Base-by-base conservation (phyloP, 805 yeast species). In the Debaryomyces tyrocola region DNA sequence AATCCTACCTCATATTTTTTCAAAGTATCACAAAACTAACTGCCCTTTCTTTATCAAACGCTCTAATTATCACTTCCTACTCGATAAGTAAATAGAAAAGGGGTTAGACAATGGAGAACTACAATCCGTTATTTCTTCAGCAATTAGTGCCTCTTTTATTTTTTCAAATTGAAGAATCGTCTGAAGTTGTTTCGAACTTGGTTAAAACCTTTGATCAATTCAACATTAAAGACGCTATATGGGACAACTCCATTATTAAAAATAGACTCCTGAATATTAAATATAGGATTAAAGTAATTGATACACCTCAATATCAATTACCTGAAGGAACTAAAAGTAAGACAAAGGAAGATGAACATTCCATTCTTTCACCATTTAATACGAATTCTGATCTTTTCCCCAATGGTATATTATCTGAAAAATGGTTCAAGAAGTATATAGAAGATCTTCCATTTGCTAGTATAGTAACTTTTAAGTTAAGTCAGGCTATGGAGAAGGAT, bases 161-260 rank as follows among this genome's bases (percentile, higher is more conserved):
- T 17, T 47, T 59, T 15, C 49, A 49, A 17, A 14, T 56, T 24
- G 49, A 52, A 8, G 43, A 50, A 20, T 17, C 52, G 15, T 49
- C 51, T 28, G 36, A 43, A 15, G 37, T 48, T 6, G 27, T 44
- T 8, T 40, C 37, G 4, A 33, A 35, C n/a, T 20, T 59, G 12
- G 27, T 38, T 29, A 43, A 43, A 12, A 41, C 43, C 28, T 48
- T 61, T 42, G 28, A 50, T 11, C 46, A 46, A n/a, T 60, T 52
- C 43, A 54, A 58, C 28, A 51, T 64, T 24, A 21, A 50, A 8
- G 50, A 52, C 34, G 52, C 46, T 27, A 45, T 52, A 6, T 73
- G 78, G 78, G 75, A 73, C 50, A 64, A 69, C 43, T 60, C 59
- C 28, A 64, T 73, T 17, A 57, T 73, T 37, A 64, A 59, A 46